Percentiles rank a stretch among this genome's conserved stretches.
Conservation (phyloP, 148 eudicot genomes). For the Vaccinium macrocarpon region DNA sequence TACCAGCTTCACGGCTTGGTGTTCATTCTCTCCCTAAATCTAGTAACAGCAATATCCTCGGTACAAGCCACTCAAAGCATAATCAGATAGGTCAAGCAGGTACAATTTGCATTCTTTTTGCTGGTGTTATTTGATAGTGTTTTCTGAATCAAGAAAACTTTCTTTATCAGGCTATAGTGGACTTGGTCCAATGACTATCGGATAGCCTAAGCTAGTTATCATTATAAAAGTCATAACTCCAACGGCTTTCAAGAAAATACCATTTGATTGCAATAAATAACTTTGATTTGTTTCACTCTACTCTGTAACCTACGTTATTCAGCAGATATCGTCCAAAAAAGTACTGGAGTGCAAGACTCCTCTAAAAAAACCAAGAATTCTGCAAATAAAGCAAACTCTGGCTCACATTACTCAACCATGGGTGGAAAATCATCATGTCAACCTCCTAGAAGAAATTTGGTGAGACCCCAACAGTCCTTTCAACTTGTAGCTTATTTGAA, state of each 20-base stretch:
- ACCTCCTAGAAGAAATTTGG: constrained; percentile 40
- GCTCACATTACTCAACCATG: constrained; percentile 25
- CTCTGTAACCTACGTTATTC: not conserved
- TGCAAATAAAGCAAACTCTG: constrained; percentile 36
- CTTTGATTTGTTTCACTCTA: not conserved
- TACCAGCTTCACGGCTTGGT: constrained; percentile 43
- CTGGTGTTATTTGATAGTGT: not conserved
- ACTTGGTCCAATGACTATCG: not conserved
- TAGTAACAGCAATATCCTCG: constrained; percentile 27
- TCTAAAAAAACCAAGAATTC: constrained; percentile 26
- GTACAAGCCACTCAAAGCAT: constrained; percentile 36
- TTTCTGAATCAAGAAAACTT: not conserved
- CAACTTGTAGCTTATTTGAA: not conserved
- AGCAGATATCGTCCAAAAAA: constrained; percentile 43
- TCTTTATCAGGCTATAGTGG: constrained; percentile 1
- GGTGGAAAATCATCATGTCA: constrained; percentile 34
- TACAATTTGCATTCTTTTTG: constrained; percentile 16
- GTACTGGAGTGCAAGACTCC: constrained; percentile 31
- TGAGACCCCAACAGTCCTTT: constrained; percentile 27
- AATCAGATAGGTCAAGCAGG: constrained; percentile 53
- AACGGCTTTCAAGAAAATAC: not conserved
- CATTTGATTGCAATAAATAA: not conserved
- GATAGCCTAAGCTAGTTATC: not conserved
- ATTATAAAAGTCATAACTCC: not conserved
- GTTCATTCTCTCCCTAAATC: constrained; percentile 28